phyloP scores from a whole-genome alignment of 441 rosid genomes.

The Francoa sonchifolia region DNA sequence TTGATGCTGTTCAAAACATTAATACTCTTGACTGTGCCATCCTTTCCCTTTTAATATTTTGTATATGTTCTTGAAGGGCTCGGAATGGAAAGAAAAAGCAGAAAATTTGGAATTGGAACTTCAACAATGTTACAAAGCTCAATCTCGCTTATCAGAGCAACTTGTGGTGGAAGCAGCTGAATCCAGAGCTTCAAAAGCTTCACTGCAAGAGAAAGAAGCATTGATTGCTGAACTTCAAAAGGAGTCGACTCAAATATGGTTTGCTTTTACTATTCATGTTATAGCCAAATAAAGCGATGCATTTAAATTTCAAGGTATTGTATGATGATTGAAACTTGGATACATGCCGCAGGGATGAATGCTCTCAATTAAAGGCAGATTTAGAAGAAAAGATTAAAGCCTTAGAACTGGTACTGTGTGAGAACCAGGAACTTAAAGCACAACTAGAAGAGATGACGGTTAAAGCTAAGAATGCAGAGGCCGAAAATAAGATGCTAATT shows the following conservation, averaged over 20 bases:
- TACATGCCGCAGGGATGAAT: conserved; percentile 44
- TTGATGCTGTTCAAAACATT: too few relatives aligned
- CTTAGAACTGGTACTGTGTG: conserved; percentile 46
- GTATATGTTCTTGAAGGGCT: conserved; percentile 40
- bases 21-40: too few relatives aligned
- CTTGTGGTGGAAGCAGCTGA: conserved; percentile 85
- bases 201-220: conserved; percentile 55
- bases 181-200: conserved; percentile 56
- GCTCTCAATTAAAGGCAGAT: conserved; percentile 34
- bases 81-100: conserved; percentile 93
- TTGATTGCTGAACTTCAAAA: conserved; percentile 35
- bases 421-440: conserved; percentile 37
- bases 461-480: conserved; percentile 62
- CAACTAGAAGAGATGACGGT: conserved; percentile 49
- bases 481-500: conserved; percentile 73
- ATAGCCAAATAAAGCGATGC: conserved; percentile 1
- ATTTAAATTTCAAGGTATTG: conserved; percentile 3
- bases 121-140: conserved; percentile 87
- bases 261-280: background rate
- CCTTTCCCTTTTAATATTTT: too few relatives aligned
- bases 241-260: conserved; percentile 46
- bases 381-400: conserved; percentile 55
- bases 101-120: conserved; percentile 66
- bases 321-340: conserved; percentile 9
- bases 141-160: conserved; percentile 76